Conservation (phyloP, 140 eudicot species). For the Anethum foeniculum region DNA sequence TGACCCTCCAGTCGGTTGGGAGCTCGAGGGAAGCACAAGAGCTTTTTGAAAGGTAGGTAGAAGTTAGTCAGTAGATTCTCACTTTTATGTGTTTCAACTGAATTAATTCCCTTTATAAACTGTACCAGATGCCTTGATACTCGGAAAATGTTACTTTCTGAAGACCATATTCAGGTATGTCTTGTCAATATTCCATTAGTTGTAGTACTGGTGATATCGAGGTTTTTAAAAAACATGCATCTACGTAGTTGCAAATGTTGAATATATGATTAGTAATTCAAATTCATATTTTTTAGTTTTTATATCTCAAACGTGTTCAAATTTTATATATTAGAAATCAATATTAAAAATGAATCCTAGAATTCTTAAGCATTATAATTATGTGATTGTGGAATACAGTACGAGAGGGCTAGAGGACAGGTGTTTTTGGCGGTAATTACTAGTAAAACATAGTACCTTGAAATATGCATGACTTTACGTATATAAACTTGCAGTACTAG, state of each 20-base stretch:
- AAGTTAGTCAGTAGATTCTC: neutral
- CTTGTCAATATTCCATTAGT: neutral
- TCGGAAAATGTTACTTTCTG: slow-evolving; percentile 53
- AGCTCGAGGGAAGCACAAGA: slow-evolving; percentile 62
- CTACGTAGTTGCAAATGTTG: neutral
- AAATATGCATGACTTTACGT: neutral
- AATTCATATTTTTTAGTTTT: neutral
- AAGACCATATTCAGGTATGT: slow-evolving; percentile 73
- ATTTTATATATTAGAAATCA: neutral
- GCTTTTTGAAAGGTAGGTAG: slow-evolving; percentile 55
- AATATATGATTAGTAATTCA: neutral
- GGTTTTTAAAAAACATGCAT: neutral
- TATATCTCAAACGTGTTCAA: neutral
- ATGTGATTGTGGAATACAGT: neutral
- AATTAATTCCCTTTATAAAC: neutral
- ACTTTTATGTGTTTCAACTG: slow-evolving; percentile 3
- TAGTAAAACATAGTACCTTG: neutral
- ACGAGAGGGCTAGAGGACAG: neutral
- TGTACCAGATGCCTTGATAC: slow-evolving; percentile 70
- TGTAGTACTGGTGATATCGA: neutral
- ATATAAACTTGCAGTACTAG: neutral
- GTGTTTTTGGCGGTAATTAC: neutral
- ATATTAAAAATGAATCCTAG: neutral
- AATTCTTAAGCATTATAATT: neutral
- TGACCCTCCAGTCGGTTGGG: slow-evolving; percentile 59